Percentiles rank a stretch among this genome's conserved stretches.
Evolutionary conservation across 1,284 basidiomycete species (phyloP).

Genomic region (Leccinum pseudoinsigne): DNA sequence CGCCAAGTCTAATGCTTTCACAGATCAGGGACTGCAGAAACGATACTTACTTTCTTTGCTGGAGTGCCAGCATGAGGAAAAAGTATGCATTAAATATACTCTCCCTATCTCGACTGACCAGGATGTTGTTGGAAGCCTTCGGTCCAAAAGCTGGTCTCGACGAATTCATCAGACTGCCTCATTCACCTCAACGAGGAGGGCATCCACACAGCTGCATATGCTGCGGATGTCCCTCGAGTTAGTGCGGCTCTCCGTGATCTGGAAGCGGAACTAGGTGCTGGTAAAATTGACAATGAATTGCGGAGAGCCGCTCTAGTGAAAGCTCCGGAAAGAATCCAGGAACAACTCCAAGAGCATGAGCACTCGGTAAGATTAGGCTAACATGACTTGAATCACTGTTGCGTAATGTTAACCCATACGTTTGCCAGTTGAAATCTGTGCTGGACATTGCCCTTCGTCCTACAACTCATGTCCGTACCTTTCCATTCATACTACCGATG

Average conservation of each 20-base stretch:
- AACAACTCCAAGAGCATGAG: conserved; percentile 47
- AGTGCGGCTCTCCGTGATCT: conserved; percentile 48
- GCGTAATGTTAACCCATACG: conserved; percentile 8
- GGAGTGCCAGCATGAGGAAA: conserved; percentile 89
- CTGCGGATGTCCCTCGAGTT: conserved; percentile 46
- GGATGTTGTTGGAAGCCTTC: conserved; percentile 60
- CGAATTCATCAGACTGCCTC: conserved; percentile 69
- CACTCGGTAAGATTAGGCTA: conserved; percentile 42
- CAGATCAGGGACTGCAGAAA: conserved; percentile 69
- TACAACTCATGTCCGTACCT: conserved; percentile 64
- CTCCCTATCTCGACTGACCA: conserved; percentile 5
- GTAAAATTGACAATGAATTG: conserved; percentile 45
- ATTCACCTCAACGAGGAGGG: conserved; percentile 61
- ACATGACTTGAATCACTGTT: neutral
- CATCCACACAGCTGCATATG: conserved; percentile 59
- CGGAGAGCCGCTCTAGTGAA: conserved; percentile 45
- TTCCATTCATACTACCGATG: neutral
- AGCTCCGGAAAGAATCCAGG: conserved; percentile 39
- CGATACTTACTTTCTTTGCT: conserved; percentile 74
- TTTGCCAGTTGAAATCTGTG: conserved; percentile 56
- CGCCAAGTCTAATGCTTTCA: conserved; percentile 16
- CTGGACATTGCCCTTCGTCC: conserved; percentile 67
- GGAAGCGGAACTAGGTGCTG: conserved; percentile 46
- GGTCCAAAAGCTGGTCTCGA: conserved; percentile 84
- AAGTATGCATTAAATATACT: conserved; percentile 46